Percentiles rank a stretch among this genome's conserved stretches.
Conservation (phyloP, 2,329 filamentous ascomycete species). For the Xylariaceae sp. region DNA sequence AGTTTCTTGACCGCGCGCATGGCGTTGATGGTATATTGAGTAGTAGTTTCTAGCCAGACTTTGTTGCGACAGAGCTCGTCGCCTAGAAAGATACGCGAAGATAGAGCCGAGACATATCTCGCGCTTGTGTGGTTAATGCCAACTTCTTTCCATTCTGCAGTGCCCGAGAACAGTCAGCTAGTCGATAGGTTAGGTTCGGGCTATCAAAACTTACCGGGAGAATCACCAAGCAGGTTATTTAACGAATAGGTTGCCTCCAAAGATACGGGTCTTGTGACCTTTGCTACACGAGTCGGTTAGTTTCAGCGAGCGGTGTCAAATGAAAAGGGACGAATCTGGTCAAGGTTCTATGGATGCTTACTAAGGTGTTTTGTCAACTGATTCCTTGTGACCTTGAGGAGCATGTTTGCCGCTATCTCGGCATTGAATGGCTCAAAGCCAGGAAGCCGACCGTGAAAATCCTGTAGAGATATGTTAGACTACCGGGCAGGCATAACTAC, state of each 20-base stretch:
- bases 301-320: neutral
- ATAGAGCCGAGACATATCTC: slow-evolving; percentile 52
- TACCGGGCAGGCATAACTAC: no score
- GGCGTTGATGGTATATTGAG: slow-evolving; percentile 46
- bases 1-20: slow-evolving; percentile 45
- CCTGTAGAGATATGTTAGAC: slow-evolving; percentile 13
- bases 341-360: neutral
- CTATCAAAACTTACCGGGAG: slow-evolving; percentile 21
- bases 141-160: slow-evolving; percentile 49
- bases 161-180: neutral
- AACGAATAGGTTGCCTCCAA: slow-evolving; percentile 29
- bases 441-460: slow-evolving; percentile 23
- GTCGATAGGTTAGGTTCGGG: no score
- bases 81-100: slow-evolving; percentile 55
- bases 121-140: slow-evolving; percentile 43
- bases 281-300: slow-evolving; percentile 12
- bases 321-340: neutral
- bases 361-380: slow-evolving; percentile 24
- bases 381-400: slow-evolving; percentile 21
- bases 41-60: slow-evolving; percentile 50
- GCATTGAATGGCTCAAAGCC: slow-evolving; percentile 24
- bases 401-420: slow-evolving; percentile 10
- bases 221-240: slow-evolving; percentile 26
- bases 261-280: slow-evolving; percentile 26
- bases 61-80: slow-evolving; percentile 50